Conservation (phyloP, 805 yeast genomes). For the Zygoascus tannicola region DNA sequence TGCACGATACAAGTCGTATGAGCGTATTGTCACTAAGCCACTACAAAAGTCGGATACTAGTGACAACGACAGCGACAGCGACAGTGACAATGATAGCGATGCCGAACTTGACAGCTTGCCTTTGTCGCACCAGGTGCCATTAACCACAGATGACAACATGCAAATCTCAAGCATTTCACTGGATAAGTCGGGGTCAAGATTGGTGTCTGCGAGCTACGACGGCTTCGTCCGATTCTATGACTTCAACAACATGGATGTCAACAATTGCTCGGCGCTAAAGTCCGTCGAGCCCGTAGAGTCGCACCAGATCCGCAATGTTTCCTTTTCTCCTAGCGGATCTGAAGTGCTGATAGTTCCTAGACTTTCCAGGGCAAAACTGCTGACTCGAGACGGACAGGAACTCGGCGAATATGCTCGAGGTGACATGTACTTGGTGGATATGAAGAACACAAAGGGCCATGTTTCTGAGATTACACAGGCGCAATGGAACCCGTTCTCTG, state of each 20-base stretch:
- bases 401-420: constrained; percentile 23
- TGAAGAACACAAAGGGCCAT: constrained; percentile 31
- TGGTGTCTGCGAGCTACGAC: constrained; percentile 25
- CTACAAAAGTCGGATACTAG: constrained; percentile 1
- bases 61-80: constrained; percentile 9
- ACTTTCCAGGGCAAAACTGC: constrained; percentile 19
- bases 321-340: constrained; percentile 17
- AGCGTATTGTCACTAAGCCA: not conserved
- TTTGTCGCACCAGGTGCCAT: constrained; percentile 26
- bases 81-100: constrained; percentile 19
- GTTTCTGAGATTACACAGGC: constrained; percentile 24
- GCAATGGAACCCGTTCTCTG: constrained; percentile 19
- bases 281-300: constrained; percentile 22
- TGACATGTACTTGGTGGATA: constrained; percentile 30
- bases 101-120: constrained; percentile 30
- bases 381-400: constrained; percentile 22
- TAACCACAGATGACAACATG: constrained; percentile 17
- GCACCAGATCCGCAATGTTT: constrained; percentile 17
- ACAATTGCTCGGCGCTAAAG: constrained; percentile 18
- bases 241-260: constrained; percentile 28
- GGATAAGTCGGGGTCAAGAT: constrained; percentile 22
- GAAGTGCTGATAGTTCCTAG: constrained; percentile 20
- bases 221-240: constrained; percentile 25
- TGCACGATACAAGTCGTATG: not conserved
- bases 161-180: constrained; percentile 20